Conservation (phyloP, 345 rosid genomes). For the Leavenworthia alabamica region DNA sequence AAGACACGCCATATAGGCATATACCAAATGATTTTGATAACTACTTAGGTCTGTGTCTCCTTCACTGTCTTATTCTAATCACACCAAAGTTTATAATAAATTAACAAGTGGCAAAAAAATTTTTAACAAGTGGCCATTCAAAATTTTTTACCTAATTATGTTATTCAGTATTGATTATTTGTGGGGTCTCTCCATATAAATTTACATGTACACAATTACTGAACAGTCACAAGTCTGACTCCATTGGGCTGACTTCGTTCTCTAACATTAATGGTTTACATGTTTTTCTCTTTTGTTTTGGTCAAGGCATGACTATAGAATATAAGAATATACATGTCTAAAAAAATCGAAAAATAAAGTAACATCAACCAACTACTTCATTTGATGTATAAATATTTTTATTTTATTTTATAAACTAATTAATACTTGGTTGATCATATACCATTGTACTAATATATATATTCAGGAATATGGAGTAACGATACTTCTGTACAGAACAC, state of each 20-base stretch:
- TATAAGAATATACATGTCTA: background rate
- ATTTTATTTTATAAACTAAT: background rate
- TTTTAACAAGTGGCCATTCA: background rate
- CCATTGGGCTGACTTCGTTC: too few relatives aligned
- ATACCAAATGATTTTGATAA: too few relatives aligned
- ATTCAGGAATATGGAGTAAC: conserved; percentile 65
- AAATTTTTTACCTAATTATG: background rate
- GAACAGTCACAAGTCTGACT: too few relatives aligned
- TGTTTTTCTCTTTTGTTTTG: too few relatives aligned
- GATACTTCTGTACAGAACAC: conserved; percentile 49
- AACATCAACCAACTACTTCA: too few relatives aligned
- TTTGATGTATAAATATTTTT: too few relatives aligned
- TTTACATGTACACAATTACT: too few relatives aligned
- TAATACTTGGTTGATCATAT: background rate
- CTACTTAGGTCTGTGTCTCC: conserved; percentile 17
- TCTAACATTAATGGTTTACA: background rate
- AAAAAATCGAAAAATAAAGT: too few relatives aligned
- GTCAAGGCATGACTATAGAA: too few relatives aligned
- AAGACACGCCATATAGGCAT: conserved; percentile 13
- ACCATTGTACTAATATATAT: too few relatives aligned
- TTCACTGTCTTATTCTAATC: conserved; percentile 21
- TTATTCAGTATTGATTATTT: background rate
- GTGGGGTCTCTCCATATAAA: background rate
- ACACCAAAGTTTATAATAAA: background rate
- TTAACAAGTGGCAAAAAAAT: too few relatives aligned